Conservation (phyloP, 202 grass and related monocot genomes). For the Carex arenaria region DNA sequence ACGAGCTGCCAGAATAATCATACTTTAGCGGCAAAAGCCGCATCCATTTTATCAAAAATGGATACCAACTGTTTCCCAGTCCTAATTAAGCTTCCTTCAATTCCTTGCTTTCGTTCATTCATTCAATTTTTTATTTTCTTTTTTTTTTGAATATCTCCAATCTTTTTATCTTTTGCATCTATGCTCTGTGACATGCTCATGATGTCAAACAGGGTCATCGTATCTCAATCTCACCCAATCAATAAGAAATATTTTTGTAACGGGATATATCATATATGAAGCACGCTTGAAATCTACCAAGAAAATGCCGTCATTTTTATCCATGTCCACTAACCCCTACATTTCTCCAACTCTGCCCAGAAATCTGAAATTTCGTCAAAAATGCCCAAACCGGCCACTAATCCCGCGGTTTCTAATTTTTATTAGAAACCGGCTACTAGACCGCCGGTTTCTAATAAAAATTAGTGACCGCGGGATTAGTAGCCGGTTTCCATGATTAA, state of each 20-base stretch:
- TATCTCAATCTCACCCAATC: neutral
- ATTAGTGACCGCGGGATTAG: no score
- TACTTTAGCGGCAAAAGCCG: neutral
- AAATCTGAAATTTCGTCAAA: no score
- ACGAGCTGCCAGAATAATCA: neutral
- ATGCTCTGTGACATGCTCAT: slow-evolving; percentile 15
- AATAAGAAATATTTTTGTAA: neutral
- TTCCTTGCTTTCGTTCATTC: no score
- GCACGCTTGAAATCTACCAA: neutral
- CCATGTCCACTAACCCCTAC: no score
- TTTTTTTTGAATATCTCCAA: neutral
- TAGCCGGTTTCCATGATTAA: no score
- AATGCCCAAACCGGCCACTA: no score
- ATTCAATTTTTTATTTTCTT: neutral
- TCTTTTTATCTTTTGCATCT: neutral
- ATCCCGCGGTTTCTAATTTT: no score
- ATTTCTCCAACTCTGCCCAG: no score
- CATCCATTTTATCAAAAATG: neutral
- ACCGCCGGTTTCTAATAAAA: no score
- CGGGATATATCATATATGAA: neutral
- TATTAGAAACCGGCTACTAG: no score
- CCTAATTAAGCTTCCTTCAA: neutral
- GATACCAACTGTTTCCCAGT: neutral
- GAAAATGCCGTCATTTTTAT: no score
- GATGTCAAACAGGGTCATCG: slow-evolving; percentile 10